Percentiles rank a stretch among this genome's conserved stretches.
Conservation (phyloP, 2,329 filamentous ascomycete species). For the Paraphoma chrysanthemicola region DNA sequence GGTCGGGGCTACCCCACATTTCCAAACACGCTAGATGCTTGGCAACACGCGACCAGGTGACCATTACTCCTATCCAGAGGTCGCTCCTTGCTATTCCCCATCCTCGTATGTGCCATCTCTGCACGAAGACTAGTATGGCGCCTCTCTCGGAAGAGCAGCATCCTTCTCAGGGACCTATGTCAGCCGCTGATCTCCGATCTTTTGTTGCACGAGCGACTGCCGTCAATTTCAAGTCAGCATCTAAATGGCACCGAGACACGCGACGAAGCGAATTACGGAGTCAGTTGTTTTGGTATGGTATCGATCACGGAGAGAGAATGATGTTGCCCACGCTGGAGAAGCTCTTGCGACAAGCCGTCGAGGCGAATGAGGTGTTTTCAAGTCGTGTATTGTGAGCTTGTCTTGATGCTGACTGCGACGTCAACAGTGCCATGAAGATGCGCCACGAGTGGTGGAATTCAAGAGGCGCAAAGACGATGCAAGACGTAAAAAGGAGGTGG, state of each 20-base stretch:
- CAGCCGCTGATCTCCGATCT: neutral
- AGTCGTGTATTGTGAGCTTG: too few species aligned
- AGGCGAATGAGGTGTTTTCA: neutral
- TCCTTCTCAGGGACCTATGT: neutral
- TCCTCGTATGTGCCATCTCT: conserved; percentile 1
- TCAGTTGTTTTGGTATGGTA: neutral
- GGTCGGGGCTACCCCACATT: too few species aligned
- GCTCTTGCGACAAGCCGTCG: neutral
- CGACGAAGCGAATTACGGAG: neutral
- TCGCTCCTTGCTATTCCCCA: neutral
- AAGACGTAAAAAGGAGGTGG: too few species aligned
- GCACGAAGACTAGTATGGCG: conserved; percentile 1
- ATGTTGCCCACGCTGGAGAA: neutral
- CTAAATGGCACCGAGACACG: neutral
- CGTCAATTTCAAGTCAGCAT: neutral
- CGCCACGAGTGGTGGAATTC: too few species aligned
- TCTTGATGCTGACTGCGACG: too few species aligned
- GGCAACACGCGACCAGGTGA: too few species aligned
- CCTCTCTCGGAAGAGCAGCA: neutral
- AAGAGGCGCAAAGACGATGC: too few species aligned
- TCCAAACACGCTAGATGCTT: too few species aligned
- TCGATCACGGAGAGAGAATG: neutral
- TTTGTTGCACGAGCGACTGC: neutral
- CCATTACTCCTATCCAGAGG: too few species aligned
- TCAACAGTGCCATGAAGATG: too few species aligned